Evolutionary conservation across 1,284 basidiomycete species (phyloP).

Genomic region (Boletus semigastroideus): DNA sequence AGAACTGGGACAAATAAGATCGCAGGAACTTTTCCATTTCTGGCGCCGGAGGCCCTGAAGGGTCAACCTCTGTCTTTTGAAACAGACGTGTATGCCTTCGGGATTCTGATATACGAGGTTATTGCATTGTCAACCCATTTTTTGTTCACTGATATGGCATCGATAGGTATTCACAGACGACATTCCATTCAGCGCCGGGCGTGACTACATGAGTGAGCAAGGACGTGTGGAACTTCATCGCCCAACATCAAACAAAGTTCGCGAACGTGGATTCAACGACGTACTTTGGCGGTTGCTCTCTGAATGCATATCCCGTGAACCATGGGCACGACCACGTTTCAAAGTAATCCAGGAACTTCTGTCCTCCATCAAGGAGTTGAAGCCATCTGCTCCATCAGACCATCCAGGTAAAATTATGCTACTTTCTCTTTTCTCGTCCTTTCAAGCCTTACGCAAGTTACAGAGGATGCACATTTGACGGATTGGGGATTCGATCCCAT

Average conservation of each 20-base stretch:
- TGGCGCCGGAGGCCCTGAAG: conserved; percentile 2
- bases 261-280: conserved; percentile 1
- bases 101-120: conserved; percentile 8
- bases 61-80: conserved; percentile 4
- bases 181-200: conserved; percentile 1
- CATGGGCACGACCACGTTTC: not conserved
- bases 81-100: conserved; percentile 4
- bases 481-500: not conserved
- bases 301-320: not conserved
- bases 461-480: not conserved
- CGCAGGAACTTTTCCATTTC: conserved; percentile 1
- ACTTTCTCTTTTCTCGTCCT: not conserved
- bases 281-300: conserved; percentile 1
- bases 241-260: not conserved
- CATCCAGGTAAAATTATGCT: not conserved
- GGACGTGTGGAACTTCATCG: not conserved
- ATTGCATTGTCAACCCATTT: not conserved
- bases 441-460: not conserved
- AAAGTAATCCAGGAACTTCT: not conserved
- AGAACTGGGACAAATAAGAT: not conserved
- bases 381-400: not conserved
- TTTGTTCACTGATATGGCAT: not conserved
- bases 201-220: not conserved
- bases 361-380: not conserved
- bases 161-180: conserved; percentile 1